phyloP scores from a whole-genome alignment of 305 asterid genomes.

The Solanum chacoense region DNA sequence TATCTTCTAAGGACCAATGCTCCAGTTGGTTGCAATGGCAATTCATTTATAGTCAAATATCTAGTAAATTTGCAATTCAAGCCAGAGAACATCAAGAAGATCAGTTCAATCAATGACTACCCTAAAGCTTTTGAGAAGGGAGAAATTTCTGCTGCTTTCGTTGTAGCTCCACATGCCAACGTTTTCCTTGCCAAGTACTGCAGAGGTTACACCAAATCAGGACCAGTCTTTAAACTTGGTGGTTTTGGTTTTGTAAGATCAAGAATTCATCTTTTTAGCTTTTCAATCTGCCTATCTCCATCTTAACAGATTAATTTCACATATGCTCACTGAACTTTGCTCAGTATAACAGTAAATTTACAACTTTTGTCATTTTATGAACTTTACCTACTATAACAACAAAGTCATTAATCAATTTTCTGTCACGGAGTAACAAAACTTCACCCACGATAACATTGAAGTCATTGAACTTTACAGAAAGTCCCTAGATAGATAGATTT shows the following conservation, averaged over 20 bases:
- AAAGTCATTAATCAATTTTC: background rate
- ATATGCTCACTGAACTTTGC: background rate
- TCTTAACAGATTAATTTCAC: background rate
- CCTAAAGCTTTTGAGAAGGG: conserved; percentile 32
- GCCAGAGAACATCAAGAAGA: conserved; percentile 17
- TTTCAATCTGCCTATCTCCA: background rate
- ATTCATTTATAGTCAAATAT: conserved; percentile 35
- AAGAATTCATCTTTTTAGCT: background rate
- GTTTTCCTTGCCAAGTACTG: conserved; percentile 51
- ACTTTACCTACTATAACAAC: background rate
- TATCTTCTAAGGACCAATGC: conserved; percentile 31
- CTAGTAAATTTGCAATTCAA: conserved; percentile 27
- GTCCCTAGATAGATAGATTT: background rate
- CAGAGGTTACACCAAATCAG: conserved; percentile 33
- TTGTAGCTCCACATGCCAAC: conserved; percentile 56
- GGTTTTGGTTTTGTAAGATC: conserved; percentile 67
- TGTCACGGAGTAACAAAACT: background rate
- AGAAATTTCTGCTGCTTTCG: conserved; percentile 56
- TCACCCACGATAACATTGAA: background rate
- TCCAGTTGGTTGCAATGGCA: conserved; percentile 46
- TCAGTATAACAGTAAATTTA: background rate
- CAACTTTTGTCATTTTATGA: background rate
- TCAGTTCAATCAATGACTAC: conserved; percentile 36
- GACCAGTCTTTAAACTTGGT: conserved; percentile 38
- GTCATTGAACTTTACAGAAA: background rate